Evolutionary conservation across 768 basidiomycete genomes (phyloP).

Genomic region (Dioszegia hungarica): DNA sequence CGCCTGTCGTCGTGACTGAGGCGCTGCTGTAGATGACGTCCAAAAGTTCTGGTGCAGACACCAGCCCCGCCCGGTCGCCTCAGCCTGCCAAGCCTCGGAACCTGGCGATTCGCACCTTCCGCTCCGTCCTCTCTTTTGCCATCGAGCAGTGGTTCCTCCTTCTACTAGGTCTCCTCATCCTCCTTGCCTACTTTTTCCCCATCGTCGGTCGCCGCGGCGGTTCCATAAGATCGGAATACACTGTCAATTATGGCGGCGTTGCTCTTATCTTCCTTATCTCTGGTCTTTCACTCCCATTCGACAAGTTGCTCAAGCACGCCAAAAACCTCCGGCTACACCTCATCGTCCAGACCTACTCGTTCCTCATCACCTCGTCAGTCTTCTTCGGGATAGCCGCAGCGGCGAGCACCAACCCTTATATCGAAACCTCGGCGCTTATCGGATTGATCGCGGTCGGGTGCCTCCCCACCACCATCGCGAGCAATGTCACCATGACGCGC

Average conservation of each 20-base stretch:
- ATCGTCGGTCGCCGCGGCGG: conserved; percentile 39
- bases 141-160: conserved; percentile 21
- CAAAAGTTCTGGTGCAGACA: too few relatives aligned
- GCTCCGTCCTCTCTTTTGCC: neutral
- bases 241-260: conserved; percentile 39
- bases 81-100: too few relatives aligned
- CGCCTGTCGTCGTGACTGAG: too few relatives aligned
- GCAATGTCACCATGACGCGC: conserved; percentile 46
- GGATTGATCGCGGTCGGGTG: conserved; percentile 39
- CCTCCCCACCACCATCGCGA: conserved; percentile 9
- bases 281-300: conserved; percentile 38
- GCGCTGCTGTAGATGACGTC: too few relatives aligned
- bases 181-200: conserved; percentile 35
- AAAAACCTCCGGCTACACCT: conserved; percentile 40
- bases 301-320: conserved; percentile 28
- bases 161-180: conserved; percentile 18
- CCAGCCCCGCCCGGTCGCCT: too few relatives aligned
- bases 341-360: conserved; percentile 39
- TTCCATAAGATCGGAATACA: conserved; percentile 30
- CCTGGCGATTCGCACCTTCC: neutral
- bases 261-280: conserved; percentile 45
- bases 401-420: neutral
- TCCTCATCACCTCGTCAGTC: conserved; percentile 42
- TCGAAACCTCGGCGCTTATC: conserved; percentile 34
- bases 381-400: conserved; percentile 36